A percentile compares a stretch with the other conserved stretches of the same genome.
phyloP scores from a whole-genome alignment of 805 yeast species.

The Grigorovia humatica region DNA sequence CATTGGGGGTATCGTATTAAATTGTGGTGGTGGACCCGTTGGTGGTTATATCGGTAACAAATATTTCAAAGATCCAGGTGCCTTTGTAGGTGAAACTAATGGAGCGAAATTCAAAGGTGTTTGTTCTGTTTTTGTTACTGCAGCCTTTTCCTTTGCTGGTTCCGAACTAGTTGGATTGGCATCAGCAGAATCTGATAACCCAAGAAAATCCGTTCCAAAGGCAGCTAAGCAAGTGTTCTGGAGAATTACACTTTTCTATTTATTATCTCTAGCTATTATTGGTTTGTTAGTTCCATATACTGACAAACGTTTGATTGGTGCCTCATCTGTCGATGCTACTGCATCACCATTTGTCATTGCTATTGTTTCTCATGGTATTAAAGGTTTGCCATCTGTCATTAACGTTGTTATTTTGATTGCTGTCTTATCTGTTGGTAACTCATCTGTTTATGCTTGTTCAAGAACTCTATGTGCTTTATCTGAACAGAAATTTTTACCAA shows the following conservation, averaged over 20 bases:
- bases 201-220: slow-evolving; percentile 38
- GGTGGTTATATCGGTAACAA: slow-evolving; percentile 40
- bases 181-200: slow-evolving; percentile 39
- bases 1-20: slow-evolving; percentile 37
- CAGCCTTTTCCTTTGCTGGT: slow-evolving; percentile 54
- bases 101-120: slow-evolving; percentile 46
- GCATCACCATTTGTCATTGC: slow-evolving; percentile 79
- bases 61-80: slow-evolving; percentile 44
- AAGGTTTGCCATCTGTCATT: slow-evolving; percentile 53
- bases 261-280: slow-evolving; percentile 35
- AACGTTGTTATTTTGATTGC: slow-evolving; percentile 61
- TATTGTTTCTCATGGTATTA: slow-evolving; percentile 50
- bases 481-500: slow-evolving; percentile 54
- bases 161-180: slow-evolving; percentile 44
- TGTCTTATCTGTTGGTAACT: slow-evolving; percentile 61
- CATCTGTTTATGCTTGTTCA: slow-evolving; percentile 60
- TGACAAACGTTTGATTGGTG: slow-evolving; percentile 36
- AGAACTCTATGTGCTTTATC: slow-evolving; percentile 56
- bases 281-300: slow-evolving; percentile 40
- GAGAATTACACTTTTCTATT: slow-evolving; percentile 41
- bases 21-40: slow-evolving; percentile 45
- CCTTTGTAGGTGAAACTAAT: slow-evolving; percentile 39
- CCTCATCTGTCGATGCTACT: slow-evolving; percentile 44
- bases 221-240: slow-evolving; percentile 49
- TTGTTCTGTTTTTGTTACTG: slow-evolving; percentile 62